A percentile compares a stretch with the other conserved stretches of the same genome.
These are phyloP conservation scores for Coffea eugenioides DNA, from an alignment of 257 asterid genomes.

Conservation along the genomic window DNA sequence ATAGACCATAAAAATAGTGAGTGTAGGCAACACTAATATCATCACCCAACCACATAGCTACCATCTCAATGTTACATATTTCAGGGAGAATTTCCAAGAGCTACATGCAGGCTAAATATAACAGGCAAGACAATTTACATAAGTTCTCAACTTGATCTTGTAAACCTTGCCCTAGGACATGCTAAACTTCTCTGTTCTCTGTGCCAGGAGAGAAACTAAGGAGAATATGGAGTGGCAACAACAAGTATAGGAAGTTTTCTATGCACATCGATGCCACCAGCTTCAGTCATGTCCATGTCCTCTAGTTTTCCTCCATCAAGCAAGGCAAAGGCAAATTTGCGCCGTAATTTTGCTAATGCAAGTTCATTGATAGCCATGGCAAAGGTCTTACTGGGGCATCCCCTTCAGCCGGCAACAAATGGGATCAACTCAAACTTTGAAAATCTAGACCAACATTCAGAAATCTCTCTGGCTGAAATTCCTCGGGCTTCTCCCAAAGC, in stretches of 20 bases:
- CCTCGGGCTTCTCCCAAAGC: slow-evolving; percentile 45
- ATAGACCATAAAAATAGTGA: too few species aligned
- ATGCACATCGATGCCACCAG: slow-evolving; percentile 25
- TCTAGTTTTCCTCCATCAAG: slow-evolving; percentile 26
- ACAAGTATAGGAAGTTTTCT: slow-evolving; percentile 35
- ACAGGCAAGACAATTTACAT: too few species aligned
- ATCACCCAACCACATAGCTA: too few species aligned
- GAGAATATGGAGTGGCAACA: slow-evolving; percentile 14
- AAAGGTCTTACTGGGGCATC: slow-evolving; percentile 46
- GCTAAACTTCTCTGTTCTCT: too few species aligned
- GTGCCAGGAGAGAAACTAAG: not conserved
- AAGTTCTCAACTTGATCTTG: too few species aligned
- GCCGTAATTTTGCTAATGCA: slow-evolving; percentile 38
- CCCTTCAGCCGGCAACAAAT: slow-evolving; percentile 60
- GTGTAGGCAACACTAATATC: too few species aligned
- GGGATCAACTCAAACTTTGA: slow-evolving; percentile 44
- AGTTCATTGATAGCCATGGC: slow-evolving; percentile 29
- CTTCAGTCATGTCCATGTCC: slow-evolving; percentile 50
- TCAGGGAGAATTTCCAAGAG: too few species aligned
- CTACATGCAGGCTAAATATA: too few species aligned
- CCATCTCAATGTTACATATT: too few species aligned
- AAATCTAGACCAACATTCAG: slow-evolving; percentile 27
- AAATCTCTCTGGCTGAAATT: slow-evolving; percentile 55
- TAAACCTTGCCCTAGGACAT: too few species aligned
- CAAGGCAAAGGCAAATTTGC: slow-evolving; percentile 33